Base-by-base conservation (phyloP, 192 early-diverging fungal species). In the Entomortierella parvispora region DNA sequence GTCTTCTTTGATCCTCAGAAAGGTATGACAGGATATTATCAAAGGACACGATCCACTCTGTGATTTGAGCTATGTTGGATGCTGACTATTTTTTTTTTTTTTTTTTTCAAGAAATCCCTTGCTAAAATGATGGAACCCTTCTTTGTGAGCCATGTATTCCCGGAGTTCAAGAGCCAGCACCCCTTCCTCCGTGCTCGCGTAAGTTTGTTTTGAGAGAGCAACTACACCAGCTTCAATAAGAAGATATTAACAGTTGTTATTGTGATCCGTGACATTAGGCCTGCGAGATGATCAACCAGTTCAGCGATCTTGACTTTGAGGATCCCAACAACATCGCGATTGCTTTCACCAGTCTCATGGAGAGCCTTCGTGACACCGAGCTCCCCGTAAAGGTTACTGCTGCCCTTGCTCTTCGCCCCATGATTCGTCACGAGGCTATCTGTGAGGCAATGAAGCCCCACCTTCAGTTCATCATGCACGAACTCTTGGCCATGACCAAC, bases 341-440 rank as follows among this genome's bases (percentile, higher is more conserved):
- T 4, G 79, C 85, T 18, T 84, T 82, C 54, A 80, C 83, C 53
- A 69, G 80, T 50, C 79, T 94, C 58, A 80, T 89, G 29, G 85
- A 88, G 45, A 72, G 83, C 52, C 74, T 99, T 26, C 82, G 88
- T 37, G 96, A 97, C 68, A 53, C 84, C 0, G 92, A 97, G 67
- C 80, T 97, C 6, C 95, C 96, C 7, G 95, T 99, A 62, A 91
- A 91, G 55, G 92, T 97, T 15, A 90, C 91, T 58, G 95, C 95
- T 22, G 92, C 93, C 28, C 80, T 96, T 60, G 90, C 94, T 0
- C 81, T 99, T 42, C 86, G 89, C 68, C 87, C 88, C 33, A 88
- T 95, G 85, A 89, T 97, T 34, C 86, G 87, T 42, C 85, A 94
- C 79, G 90, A 91, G 47, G 79, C 74, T 40, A 50, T 77, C 12